Percentiles rank a stretch among this genome's conserved stretches.
phyloP scores from a whole-genome alignment of 2,329 filamentous ascomycete species.

The Pyrenochaeta sp. region DNA sequence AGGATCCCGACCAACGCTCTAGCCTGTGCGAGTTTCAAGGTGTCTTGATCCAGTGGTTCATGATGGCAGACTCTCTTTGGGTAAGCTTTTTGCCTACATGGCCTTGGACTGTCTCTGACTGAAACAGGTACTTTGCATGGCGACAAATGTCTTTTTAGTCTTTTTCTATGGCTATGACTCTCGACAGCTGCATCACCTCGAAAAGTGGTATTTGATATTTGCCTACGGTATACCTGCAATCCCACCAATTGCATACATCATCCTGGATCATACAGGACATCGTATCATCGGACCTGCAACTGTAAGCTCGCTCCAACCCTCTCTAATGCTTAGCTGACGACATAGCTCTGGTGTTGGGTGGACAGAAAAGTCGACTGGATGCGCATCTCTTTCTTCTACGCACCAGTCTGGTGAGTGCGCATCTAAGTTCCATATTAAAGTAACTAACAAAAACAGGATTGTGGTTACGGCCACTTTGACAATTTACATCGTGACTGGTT shows the following conservation, averaged over 20 bases:
- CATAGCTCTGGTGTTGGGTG: constrained; percentile 83
- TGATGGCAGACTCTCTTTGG: constrained; percentile 24
- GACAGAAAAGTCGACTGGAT: constrained; percentile 70
- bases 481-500: constrained; percentile 72
- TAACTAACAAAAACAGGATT: constrained; percentile 44
- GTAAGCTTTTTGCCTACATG: constrained; percentile 82
- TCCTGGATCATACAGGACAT: constrained; percentile 61
- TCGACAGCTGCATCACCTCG: constrained; percentile 68
- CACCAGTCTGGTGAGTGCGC: constrained; percentile 66
- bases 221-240: constrained; percentile 79
- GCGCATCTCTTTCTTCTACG: constrained; percentile 78
- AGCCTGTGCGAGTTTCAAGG: constrained; percentile 78
- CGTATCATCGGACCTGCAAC: constrained; percentile 77
- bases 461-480: constrained; percentile 67
- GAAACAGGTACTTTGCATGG: constrained; percentile 73
- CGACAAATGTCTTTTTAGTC: constrained; percentile 81
- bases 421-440: neutral
- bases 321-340: constrained; percentile 1
- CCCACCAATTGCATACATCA: constrained; percentile 72
- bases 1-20: constrained; percentile 44
- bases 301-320: constrained; percentile 44
- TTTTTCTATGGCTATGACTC: constrained; percentile 79
- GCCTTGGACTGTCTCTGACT: constrained; percentile 73
- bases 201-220: constrained; percentile 71
- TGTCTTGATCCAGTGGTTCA: constrained; percentile 81